phyloP scores from a whole-genome alignment of 2,329 filamentous ascomycete genomes.

The Phialemonium atrogriseum region DNA sequence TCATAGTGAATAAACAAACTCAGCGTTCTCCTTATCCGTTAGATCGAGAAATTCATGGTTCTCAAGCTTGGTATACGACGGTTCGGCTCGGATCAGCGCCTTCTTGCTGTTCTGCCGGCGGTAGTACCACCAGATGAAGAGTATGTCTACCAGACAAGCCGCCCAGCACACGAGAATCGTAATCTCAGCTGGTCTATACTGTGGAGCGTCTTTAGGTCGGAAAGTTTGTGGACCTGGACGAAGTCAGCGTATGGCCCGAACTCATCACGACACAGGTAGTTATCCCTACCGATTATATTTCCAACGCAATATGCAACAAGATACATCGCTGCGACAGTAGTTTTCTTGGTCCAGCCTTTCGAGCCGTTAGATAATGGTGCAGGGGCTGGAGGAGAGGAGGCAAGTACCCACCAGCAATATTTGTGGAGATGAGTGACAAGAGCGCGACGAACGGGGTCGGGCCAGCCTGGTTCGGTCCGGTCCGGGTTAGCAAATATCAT shows the following conservation, averaged over 20 bases:
- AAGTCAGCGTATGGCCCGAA: slow-evolving; percentile 13
- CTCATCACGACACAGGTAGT: background rate
- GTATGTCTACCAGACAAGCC: slow-evolving; percentile 42
- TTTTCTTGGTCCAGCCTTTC: slow-evolving; percentile 52
- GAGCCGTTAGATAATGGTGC: no score
- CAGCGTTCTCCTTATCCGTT: slow-evolving; percentile 57
- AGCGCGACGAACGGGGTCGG: slow-evolving; percentile 57
- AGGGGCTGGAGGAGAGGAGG: background rate
- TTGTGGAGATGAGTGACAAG: slow-evolving; percentile 54
- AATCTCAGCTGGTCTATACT: slow-evolving; percentile 56
- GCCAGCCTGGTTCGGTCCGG: no score
- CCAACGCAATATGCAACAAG: slow-evolving; percentile 43
- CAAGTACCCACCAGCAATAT: slow-evolving; percentile 39
- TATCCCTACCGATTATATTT: slow-evolving; percentile 44
- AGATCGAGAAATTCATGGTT: slow-evolving; percentile 62
- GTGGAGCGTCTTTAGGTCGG: slow-evolving; percentile 43
- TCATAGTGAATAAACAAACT: slow-evolving; percentile 63
- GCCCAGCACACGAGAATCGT: slow-evolving; percentile 53
- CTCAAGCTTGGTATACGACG: slow-evolving; percentile 51
- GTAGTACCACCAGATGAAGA: slow-evolving; percentile 58
- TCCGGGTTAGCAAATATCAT: no score
- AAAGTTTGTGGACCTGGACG: slow-evolving; percentile 47
- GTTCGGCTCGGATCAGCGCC: slow-evolving; percentile 37
- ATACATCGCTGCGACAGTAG: slow-evolving; percentile 46
- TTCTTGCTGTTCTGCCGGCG: slow-evolving; percentile 51